A percentile compares a stretch with the other conserved stretches of the same genome.
Evolutionary conservation across 352 stramenopile species (phyloP).

Genomic region (Phytophthora hibernalis): DNA sequence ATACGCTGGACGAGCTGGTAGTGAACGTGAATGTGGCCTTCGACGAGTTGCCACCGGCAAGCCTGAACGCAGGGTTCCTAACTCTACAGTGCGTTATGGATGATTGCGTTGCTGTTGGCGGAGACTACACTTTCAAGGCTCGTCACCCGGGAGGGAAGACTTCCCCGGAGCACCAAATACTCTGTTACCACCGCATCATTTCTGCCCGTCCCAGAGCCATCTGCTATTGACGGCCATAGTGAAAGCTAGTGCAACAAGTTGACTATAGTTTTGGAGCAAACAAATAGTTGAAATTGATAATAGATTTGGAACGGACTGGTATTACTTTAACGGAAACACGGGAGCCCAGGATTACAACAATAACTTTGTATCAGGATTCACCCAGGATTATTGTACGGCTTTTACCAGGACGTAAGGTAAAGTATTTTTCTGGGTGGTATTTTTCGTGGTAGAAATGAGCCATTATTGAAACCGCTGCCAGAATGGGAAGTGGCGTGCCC

Average conservation of each 20-base stretch:
- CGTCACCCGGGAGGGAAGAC: neutral
- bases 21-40: neutral
- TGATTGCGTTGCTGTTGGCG: neutral
- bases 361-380: too few relatives aligned
- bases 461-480: too few relatives aligned
- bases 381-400: too few relatives aligned
- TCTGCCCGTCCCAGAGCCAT: neutral
- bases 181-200: neutral
- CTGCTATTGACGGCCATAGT: neutral
- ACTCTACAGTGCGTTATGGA: neutral
- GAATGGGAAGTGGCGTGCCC: too few relatives aligned
- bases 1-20: too few relatives aligned
- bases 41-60: neutral
- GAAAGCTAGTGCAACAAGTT: neutral
- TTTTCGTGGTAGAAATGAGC: too few relatives aligned
- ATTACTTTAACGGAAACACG: too few relatives aligned
- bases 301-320: neutral
- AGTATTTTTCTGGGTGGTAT: too few relatives aligned
- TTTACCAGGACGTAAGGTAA: too few relatives aligned
- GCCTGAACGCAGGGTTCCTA: neutral
- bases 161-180: neutral
- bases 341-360: too few relatives aligned
- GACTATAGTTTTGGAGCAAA: neutral
- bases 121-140: neutral
- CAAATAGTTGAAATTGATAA: neutral